Evolutionary conservation across 148 eudicot species (phyloP).

Genomic region (Fagopyrum homotropicum): DNA sequence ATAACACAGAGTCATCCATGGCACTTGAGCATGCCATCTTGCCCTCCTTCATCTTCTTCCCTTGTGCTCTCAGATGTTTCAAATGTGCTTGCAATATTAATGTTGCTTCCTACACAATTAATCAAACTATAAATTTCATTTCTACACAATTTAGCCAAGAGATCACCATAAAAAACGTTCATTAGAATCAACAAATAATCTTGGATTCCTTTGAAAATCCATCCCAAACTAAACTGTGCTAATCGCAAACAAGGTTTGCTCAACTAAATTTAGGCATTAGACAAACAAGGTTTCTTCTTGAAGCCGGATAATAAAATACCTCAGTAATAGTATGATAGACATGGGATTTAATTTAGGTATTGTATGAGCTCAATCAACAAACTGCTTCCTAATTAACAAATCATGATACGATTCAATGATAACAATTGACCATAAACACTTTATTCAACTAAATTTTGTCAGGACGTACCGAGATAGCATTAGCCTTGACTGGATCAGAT

Average conservation of each 20-base stretch:
- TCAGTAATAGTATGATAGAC: background rate
- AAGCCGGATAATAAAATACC: background rate
- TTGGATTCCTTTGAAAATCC: background rate
- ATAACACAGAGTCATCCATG: conserved; percentile 24
- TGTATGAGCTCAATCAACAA: too few relatives aligned
- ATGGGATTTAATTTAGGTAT: too few relatives aligned
- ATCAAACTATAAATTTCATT: background rate
- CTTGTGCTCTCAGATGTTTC: conserved; percentile 33
- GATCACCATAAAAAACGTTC: background rate
- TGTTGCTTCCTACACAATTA: conserved; percentile 39
- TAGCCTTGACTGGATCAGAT: conserved; percentile 23
- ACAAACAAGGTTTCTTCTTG: background rate
- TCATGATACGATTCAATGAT: background rate
- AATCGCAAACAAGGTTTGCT: background rate
- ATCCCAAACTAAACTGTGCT: background rate
- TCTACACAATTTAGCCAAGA: conserved; percentile 11
- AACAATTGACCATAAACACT: too few relatives aligned
- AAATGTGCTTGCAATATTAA: conserved; percentile 38
- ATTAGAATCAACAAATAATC: background rate
- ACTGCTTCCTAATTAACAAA: too few relatives aligned
- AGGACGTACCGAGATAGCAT: conserved; percentile 41
- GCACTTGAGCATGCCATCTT: conserved; percentile 28
- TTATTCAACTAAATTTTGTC: background rate
- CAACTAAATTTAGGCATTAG: background rate
- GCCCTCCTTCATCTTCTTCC: conserved; percentile 32